Conservation (phyloP, 768 basidiomycete genomes). For the Russula ochroleuca region DNA sequence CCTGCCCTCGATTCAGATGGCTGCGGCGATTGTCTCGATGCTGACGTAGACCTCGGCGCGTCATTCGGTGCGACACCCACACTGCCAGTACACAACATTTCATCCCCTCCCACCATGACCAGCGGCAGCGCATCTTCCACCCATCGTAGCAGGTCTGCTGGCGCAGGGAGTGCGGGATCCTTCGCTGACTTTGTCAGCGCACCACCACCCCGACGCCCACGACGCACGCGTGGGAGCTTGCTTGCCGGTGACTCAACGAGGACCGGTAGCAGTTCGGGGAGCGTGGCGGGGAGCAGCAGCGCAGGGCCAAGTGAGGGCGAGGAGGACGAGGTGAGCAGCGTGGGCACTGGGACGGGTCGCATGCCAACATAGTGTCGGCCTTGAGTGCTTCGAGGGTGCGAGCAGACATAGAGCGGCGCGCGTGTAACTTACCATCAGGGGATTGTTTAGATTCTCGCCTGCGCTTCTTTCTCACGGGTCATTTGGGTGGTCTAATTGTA, state of each 20-base stretch:
- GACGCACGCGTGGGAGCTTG: conserved; percentile 27
- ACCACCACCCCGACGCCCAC: conserved; percentile 36
- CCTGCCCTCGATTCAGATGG: conserved; percentile 30
- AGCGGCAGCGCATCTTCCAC: conserved; percentile 4
- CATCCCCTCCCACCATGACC: conserved; percentile 20
- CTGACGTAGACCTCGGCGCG: conserved; percentile 59
- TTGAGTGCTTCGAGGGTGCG: not conserved
- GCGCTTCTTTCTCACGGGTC: conserved; percentile 2
- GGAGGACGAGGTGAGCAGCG: conserved; percentile 33
- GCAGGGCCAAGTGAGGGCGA: conserved; percentile 41
- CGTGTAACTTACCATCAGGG: conserved; percentile 7
- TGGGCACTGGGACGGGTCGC: conserved; percentile 13
- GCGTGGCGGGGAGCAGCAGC: conserved; percentile 30
- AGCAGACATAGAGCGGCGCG: not conserved
- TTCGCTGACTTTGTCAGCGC: conserved; percentile 63
- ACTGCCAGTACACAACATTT: conserved; percentile 53
- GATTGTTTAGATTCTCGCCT: conserved; percentile 10
- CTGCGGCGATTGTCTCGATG: conserved; percentile 46
- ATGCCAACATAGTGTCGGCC: not conserved
- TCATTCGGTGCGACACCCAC: conserved; percentile 28
- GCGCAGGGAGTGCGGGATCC: conserved; percentile 38
- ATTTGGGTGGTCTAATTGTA: conserved; percentile 17
- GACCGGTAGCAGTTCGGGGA: conserved; percentile 26
- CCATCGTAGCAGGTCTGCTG: conserved; percentile 34
- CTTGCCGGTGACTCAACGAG: conserved; percentile 27